Conservation (phyloP, 1,139 yeast species). For the Candida sojae region DNA sequence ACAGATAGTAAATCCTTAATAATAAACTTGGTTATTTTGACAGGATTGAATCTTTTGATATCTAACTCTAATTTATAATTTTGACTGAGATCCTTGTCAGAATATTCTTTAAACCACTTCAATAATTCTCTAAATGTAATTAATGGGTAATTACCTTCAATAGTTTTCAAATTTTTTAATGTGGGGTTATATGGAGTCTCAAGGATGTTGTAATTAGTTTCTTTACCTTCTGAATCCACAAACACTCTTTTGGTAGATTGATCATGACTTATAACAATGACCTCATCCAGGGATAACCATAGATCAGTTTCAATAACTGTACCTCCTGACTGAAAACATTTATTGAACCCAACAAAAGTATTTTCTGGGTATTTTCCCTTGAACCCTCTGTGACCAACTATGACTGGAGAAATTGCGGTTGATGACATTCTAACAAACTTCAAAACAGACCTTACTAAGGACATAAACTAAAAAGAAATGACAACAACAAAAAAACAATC, state of each 20-base stretch:
- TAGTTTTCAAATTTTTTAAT: conserved; percentile 56
- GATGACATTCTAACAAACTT: conserved; percentile 5
- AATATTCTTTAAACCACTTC: conserved; percentile 53
- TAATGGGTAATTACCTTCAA: conserved; percentile 56
- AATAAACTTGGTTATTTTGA: conserved; percentile 55
- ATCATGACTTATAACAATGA: conserved; percentile 78
- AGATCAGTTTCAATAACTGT: conserved; percentile 81
- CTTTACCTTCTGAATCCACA: conserved; percentile 45
- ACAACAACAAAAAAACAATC: neutral
- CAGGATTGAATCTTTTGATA: conserved; percentile 71
- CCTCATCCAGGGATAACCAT: conserved; percentile 74
- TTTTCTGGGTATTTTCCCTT: conserved; percentile 76
- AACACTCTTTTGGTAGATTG: conserved; percentile 60
- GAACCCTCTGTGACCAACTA: conserved; percentile 52
- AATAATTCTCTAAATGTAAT: conserved; percentile 63
- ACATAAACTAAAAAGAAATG: neutral
- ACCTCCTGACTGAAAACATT: conserved; percentile 71
- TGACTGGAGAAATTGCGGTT: conserved; percentile 23
- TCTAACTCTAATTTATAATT: conserved; percentile 67
- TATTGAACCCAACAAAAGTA: conserved; percentile 69
- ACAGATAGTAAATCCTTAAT: conserved; percentile 50
- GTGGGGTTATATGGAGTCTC: conserved; percentile 36
- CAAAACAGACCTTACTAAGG: neutral
- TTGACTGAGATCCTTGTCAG: conserved; percentile 19
- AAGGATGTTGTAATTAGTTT: conserved; percentile 41